A percentile compares a stretch with the other conserved stretches of the same genome.
phyloP scores from a whole-genome alignment of 306 rosid genomes.

The Quercus berberidifolia region DNA sequence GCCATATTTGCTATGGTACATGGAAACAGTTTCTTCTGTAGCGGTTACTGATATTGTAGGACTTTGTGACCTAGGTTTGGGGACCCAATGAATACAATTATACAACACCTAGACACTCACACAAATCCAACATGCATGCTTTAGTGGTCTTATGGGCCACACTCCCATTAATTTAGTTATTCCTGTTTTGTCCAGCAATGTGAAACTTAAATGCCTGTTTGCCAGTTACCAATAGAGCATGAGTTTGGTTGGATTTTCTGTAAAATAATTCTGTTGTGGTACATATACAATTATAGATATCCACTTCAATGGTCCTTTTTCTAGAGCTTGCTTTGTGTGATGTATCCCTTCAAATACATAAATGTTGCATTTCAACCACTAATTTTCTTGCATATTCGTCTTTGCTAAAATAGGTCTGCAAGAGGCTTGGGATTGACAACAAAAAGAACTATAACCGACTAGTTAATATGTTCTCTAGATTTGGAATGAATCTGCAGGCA shows the following conservation, averaged over 20 bases:
- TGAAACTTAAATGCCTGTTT: not conserved
- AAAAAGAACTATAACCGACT: constrained; percentile 67
- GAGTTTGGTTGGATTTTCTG: not conserved
- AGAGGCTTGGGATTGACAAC: constrained; percentile 75
- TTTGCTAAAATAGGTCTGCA: constrained; percentile 51
- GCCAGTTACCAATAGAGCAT: not conserved
- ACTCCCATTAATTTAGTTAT: not conserved
- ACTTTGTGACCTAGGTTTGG: not conserved
- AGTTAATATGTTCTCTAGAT: constrained; percentile 56
- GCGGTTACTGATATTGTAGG: not conserved
- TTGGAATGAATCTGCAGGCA: constrained; percentile 69
- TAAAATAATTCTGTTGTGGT: constrained; percentile 5
- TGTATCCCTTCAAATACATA: constrained; percentile 15
- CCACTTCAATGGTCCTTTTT: constrained; percentile 1
- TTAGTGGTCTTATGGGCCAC: not conserved
- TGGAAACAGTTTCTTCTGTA: not conserved
- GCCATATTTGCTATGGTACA: not conserved
- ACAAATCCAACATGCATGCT: not conserved
- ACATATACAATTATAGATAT: not conserved
- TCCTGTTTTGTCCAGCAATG: not conserved
- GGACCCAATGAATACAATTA: not conserved
- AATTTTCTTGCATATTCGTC: constrained; percentile 18
- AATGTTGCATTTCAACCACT: constrained; percentile 13
- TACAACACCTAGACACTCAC: not conserved
- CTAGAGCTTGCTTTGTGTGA: constrained; percentile 14